Evolutionary conservation across 441 rosid genomes (phyloP), one percentile per base, ranked within the genome.

Genomic region (Adansonia rubrostipa): DNA sequence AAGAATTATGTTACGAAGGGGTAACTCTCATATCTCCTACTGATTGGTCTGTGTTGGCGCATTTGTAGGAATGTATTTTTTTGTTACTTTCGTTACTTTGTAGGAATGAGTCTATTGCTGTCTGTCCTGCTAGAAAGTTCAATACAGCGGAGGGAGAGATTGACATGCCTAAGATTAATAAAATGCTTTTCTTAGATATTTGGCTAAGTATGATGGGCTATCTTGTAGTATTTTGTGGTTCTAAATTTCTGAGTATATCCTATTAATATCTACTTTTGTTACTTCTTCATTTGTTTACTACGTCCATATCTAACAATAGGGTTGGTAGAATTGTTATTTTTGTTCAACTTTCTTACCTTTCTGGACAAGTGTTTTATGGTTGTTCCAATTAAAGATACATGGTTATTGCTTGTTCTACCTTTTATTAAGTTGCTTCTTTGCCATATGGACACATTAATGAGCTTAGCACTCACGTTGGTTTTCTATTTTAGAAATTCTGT

Each of bases 321-420:
- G 24, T 33, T 54, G n/a, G 22, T 33, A 1, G 28, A 53, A 36
- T 9, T 53, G 8, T 71, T 53, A 51, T 15, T 51, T 71, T 53
- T 51, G 62, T 53, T 71, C 10, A 5, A 28, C 62, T 33, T 53
- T 47, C 47, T 9, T 33, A n/a, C 48, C 50, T 71, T 33, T 71
- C 42, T 9, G 20, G 20, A 28, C 7, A 53, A 71, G 75, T 33
- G 4, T n/a, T 24, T 28, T 13, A 3, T 71, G 22, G 62, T 71
- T 71, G 50, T 54, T 54, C 75, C 75, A 54, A 72, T 71, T 56
- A 54, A 72, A 72, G 48, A 56, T 22, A 42, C 36, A 54, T 40
- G 22, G 17, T 17, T 57, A 28, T 71, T 72, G 28, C 71, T 40
- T 65, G n/a, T 17, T 51, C 10, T 65, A 20, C 53, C 9, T 54